Base-by-base conservation (phyloP, 1,139 yeast genomes). In the Wickerhamomyces sp. region DNA sequence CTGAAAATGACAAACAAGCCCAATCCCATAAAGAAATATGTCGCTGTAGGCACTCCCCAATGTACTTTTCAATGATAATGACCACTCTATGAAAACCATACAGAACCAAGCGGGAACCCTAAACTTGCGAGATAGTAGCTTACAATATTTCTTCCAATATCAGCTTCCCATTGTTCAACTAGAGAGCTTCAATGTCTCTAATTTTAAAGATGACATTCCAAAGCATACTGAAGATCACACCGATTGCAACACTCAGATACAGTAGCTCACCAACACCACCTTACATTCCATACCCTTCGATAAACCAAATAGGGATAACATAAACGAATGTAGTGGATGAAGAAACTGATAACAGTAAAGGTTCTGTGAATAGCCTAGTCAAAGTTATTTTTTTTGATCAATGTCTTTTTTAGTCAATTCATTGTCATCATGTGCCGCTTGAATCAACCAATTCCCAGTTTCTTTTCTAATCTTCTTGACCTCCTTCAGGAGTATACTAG, bases 41-140 rank as follows among this genome's bases (percentile, higher is more conserved):
- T 82, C 26, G 78, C 59, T 1, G 89, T 75, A 24, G 95, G 95
- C n/a, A 77, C 91, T 46, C 82, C 79, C 91, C 93, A 87, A 56
- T 80, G 94, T 24, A 84, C 75, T 24, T 60, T 58, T 16, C 78
- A 61, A 27, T 71, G 78, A 58, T 75, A 87, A 49, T 75, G 71
- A 51, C 95, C 95, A 3, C 87, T 66, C 95, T 95, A 86, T 35
- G 86, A 77, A 53, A 86, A 68, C 94, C 94, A 85, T 50, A 87
- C 69, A 40, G 87, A 66, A 34, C 95, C 95, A 44, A 75, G 66
- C 23, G 93, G 80, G 65, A 86, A 85, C 12, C 71, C 56, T 39
- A 83, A 46, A 22, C 79, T 77, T 21, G 94, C 89, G 70, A 55
- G 62, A 84, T 72, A 81, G 83, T 76, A 16, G 89, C 78, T 9